phyloP scores from a whole-genome alignment of 345 rosid species.

The Clausena lansium region DNA sequence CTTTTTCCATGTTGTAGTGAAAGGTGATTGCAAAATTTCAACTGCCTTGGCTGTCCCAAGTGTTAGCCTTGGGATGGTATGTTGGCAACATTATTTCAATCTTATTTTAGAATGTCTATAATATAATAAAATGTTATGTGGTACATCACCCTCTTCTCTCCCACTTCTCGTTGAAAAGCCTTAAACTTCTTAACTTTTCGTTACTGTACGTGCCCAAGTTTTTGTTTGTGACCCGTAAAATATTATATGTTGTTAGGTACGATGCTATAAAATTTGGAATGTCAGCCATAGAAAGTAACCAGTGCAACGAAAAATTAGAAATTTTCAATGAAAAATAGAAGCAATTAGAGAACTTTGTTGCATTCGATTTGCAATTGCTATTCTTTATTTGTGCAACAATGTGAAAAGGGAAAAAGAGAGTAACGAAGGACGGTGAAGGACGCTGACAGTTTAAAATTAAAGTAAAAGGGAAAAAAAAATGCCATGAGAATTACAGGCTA shows the following conservation, averaged over 20 bases:
- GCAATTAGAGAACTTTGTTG: not conserved
- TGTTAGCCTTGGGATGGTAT: conserved; percentile 17
- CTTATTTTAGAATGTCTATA: not conserved
- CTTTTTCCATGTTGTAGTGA: not conserved
- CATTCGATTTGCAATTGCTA: conserved; percentile 7
- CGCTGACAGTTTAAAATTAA: conserved; percentile 30
- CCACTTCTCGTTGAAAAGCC: too few species aligned
- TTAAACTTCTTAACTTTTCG: too few species aligned
- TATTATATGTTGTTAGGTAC: too few species aligned
- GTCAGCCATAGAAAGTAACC: too few species aligned
- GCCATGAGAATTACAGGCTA: conserved; percentile 37
- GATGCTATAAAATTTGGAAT: too few species aligned
- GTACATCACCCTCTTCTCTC: too few species aligned
- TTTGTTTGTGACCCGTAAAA: too few species aligned
- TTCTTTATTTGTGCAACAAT: conserved; percentile 46
- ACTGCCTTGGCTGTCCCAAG: conserved; percentile 24
- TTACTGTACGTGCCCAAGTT: too few species aligned
- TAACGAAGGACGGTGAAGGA: conserved; percentile 28
- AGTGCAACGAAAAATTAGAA: too few species aligned
- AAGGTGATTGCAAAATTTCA: conserved; percentile 36
- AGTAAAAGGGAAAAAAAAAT: conserved; percentile 35
- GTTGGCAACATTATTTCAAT: conserved; percentile 17
- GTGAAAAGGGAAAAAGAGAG: conserved; percentile 11
- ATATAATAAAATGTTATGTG: too few species aligned
- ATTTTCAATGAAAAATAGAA: too few species aligned